Base-by-base conservation (phyloP, 2,329 filamentous ascomycete genomes). In the Penicillium sp. region DNA sequence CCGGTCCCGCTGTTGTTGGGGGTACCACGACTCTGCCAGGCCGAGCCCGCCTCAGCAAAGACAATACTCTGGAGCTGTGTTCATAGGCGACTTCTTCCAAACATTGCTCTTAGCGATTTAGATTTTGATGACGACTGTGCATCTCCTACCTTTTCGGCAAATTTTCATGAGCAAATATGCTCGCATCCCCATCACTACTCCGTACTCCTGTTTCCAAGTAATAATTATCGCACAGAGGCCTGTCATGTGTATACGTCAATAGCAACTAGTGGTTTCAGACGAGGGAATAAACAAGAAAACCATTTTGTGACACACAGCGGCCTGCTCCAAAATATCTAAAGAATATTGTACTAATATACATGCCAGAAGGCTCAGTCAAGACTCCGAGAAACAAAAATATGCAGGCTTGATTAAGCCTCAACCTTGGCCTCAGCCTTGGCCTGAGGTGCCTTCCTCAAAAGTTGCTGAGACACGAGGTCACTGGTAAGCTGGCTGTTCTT, bases 1-100 rank as follows among this genome's bases (percentile, higher is more conserved):
- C 80, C 32, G 91, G 91, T 1, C 89, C 90, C 11, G 85, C 85
- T 42, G 90, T 96, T 13, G 83, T 85, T 48, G 88, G 86, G 40
- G 82, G 80, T 6, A 84, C 89, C 71, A 82, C 83, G 0, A 78
- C 79, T 6, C 72, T 93, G 27, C 85, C 87, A 4, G 79, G 88
- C 10, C 73, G 81, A 45, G 90, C 84, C 36, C 83, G 74, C 52
- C 85, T 94, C 63, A 79, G 84, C 45, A 80, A 86, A 42, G 90
- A 95, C 70, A 85, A 89, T 68, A 92, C 89, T 1, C 70, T 95
- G 65, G 82, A 87, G 32, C 84, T 76, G 46, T 59, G 54, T 50
- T 54, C 45, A 13, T 63, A 53, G 54, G 36, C 11, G 14, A 8
- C 5, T 22, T 24, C 7, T 14, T 16, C 24, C 45, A 5, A 16